Base-by-base conservation (phyloP, 1,139 yeast species). In the Yamadazyma epiphylla region DNA sequence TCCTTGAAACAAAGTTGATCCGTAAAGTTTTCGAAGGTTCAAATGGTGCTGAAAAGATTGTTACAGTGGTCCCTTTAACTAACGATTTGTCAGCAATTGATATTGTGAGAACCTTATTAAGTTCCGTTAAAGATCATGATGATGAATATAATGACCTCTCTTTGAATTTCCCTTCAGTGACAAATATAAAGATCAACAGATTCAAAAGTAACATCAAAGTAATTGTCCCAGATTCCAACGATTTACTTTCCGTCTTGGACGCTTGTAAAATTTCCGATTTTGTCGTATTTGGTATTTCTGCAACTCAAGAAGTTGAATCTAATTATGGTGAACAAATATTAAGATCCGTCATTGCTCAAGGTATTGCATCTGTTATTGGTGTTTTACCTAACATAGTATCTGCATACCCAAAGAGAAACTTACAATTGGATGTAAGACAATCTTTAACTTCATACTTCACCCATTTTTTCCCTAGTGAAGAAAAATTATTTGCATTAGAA, bases 391-490 rank as follows among this genome's bases (percentile, higher is more conserved):
- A 87, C 47, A 55, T 87, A 24, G 68, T 69, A 2, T 58, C 79
- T 3, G 72, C 78, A 1, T 82, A 80, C 42, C 84, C 84, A 17
- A 83, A 82, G 55, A 77, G 73, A 46, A 87, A 87, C 51, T 74
- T 82, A 43, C 96, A 86, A 53, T 56, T 70, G 35, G 95, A 85
- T 46, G 74, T 87, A 17, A 74, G 84, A 48, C 84, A 77, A 51
- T 88, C 97, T 3, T 68, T 94, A 43, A 75, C 80, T 32, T 83
- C 95, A 32, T 89, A 73, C 58, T 87, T 87, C 60, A 69, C 68
- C 36, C 96, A 91, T 64, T 94, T 91, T 63, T 94, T 91, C 67
- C 96, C 97, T 6, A 73, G 74, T 22, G 83, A 79, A 42, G 95
- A 86, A 23, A 83, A 80, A 54, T 62, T 91, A 19, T 89, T 66